Evolutionary conservation across 2,329 filamentous ascomycete genomes (phyloP), one percentile per base, ranked within the genome.

Genomic region (Nothophaeocryptopus gaeumannii): DNA sequence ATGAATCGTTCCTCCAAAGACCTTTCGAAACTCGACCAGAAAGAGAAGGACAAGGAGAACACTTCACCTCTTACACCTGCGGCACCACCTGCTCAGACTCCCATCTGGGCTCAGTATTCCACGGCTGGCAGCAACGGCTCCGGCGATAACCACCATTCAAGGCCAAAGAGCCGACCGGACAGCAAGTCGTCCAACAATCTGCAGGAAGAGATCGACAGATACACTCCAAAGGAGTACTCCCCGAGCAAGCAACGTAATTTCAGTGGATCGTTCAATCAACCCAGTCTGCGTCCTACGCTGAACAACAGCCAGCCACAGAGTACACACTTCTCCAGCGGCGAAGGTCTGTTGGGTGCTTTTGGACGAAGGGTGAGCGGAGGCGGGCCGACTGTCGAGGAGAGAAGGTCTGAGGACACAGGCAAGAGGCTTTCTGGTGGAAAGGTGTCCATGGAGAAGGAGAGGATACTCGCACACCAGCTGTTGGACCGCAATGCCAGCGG

Each of bases 81-180:
- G 12, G 70, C 73, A 35, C 70, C 73, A 42, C 63, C 71, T 15
- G 61, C 70, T 8, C 76, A 80, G 13, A 83, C 86, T 2, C 89
- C 91, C 16, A 90, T 92, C 48, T 96, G 88, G 76, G 82, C 87
- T 11, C 85, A 93, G 62, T 93, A 92, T 65, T 72, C 77, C 49
- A 71, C 72, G 36, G 7, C 20, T 3, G 20, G 20, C 20, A 63
- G 67, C 39, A 43, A 54, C 33, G 40, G 49, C 31, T 45, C 47
- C 11, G 34, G 55, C 14, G 5, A 11, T 58, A 20, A 58, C 61
- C 4, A 26, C 7, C 36, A 47, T n/a, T 51, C 74, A 9, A 73
- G 52, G 4, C 44, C 52, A 7, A 75, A 14, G 74, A 79, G 42
- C 77, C 80, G 56, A 37, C 76, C 79, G 33, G 74, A 71, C 1